Conservation (phyloP, 73 alveolate genomes). For the Symbiodinium pilosum region DNA sequence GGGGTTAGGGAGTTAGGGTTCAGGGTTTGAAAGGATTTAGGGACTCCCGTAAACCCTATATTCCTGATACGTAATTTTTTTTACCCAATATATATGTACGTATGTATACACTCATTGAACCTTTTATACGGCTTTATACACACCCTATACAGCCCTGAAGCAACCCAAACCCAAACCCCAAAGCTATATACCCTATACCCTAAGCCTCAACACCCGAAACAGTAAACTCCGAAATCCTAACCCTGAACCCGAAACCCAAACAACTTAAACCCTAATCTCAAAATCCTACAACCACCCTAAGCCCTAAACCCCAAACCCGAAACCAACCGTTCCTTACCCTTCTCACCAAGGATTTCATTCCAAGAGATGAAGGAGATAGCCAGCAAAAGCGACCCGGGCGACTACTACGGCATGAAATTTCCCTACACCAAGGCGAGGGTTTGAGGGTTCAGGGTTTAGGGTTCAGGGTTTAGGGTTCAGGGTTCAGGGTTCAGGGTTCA, state of each 20-base stretch:
- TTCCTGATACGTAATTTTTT: too few species aligned
- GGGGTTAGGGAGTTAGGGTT: too few species aligned
- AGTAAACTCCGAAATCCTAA: neutral
- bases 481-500: neutral
- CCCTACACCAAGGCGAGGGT: constrained; percentile 64
- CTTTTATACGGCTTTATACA: neutral
- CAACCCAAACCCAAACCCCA: neutral
- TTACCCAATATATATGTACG: too few species aligned
- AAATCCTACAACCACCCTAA: neutral
- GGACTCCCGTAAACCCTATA: too few species aligned
- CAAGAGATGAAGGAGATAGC: constrained; percentile 66
- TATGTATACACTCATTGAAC: too few species aligned
- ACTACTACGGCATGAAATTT: constrained; percentile 90
- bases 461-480: neutral
- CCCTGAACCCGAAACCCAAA: neutral
- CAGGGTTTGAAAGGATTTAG: too few species aligned
- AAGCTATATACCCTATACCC: neutral
- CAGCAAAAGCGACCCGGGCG: constrained; percentile 72
- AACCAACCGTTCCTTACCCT: neutral
- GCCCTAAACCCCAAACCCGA: neutral
- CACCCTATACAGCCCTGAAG: neutral
- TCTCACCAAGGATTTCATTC: constrained; percentile 9
- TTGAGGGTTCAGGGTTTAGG: neutral
- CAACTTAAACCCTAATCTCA: neutral
- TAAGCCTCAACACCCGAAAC: neutral